phyloP scores from a whole-genome alignment of 148 eudicot genomes.

The Diospyros kaki region DNA sequence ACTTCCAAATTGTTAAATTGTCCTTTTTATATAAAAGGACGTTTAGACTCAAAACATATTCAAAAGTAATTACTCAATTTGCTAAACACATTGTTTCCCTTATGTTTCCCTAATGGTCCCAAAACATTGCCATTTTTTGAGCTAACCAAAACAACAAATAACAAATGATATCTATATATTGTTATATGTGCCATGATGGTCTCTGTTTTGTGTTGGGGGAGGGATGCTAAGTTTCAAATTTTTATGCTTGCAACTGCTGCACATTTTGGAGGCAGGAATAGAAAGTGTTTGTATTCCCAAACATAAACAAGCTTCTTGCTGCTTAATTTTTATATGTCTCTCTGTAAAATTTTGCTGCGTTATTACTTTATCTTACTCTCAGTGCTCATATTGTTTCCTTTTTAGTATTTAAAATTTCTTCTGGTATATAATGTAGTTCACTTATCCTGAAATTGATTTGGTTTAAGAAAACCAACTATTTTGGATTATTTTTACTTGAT shows the following conservation, averaged over 20 bases:
- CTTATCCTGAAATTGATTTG: background rate
- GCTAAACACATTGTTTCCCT: no score
- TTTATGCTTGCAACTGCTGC: background rate
- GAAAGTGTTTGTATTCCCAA: background rate
- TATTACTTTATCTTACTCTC: background rate
- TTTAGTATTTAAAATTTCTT: background rate
- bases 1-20: no score
- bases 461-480: background rate
- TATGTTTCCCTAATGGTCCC: no score
- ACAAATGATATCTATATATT: no score
- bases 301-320: background rate
- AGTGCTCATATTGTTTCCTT: background rate
- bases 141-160: no score
- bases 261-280: no score
- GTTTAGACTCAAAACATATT: no score
- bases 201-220: no score
- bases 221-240: background rate
- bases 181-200: no score
- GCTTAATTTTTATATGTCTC: background rate
- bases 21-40: no score
- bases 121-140: no score
- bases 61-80: no score
- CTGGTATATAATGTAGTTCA: background rate
- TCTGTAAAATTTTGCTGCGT: background rate
- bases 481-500: background rate